These are phyloP conservation scores for Polygonum maritimum DNA, from an alignment of 148 eudicot species.

Conservation along the genomic window DNA sequence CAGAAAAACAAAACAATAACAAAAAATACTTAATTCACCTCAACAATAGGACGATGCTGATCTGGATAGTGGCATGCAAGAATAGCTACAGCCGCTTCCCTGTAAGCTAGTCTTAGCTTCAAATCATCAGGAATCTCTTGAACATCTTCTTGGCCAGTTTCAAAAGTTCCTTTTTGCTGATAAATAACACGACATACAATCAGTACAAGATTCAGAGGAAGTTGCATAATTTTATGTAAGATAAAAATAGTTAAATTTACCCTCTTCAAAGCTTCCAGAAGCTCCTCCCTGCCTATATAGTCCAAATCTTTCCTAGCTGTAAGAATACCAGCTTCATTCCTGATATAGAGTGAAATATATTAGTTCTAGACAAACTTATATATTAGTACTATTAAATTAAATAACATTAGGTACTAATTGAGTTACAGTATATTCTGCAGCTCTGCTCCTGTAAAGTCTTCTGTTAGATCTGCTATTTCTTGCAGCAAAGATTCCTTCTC, in stretches of 20 bases:
- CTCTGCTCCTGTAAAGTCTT: conserved; percentile 93
- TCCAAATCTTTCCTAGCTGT: conserved; percentile 89
- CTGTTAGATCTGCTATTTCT: conserved; percentile 69
- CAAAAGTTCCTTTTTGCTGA: conserved; percentile 94
- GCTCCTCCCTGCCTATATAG: conserved; percentile 71
- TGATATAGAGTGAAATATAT: conserved; percentile 13
- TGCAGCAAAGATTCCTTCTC: conserved; percentile 64
- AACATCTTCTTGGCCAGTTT: conserved; percentile 91
- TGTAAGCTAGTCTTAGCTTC: conserved; percentile 73
- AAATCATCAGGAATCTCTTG: conserved; percentile 71
- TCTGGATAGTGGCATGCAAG: conserved; percentile 80
- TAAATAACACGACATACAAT: conserved; percentile 5
- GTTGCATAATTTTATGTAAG: background rate
- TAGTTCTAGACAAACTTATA: background rate
- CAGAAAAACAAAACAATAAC: background rate
- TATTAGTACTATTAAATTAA: background rate
- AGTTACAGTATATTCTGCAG: conserved; percentile 73
- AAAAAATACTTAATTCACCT: conserved; percentile 19
- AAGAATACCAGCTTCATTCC: conserved; percentile 92
- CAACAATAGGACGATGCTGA: conserved; percentile 63
- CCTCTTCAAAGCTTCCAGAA: conserved; percentile 79
- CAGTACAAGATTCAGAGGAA: background rate
- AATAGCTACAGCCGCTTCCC: conserved; percentile 91
- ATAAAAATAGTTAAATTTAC: conserved; percentile 21
- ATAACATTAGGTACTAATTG: conserved; percentile 4